Evolutionary conservation across 2,329 filamentous ascomycete species (phyloP), one percentile per base, ranked within the genome.

Genomic region (Juglanconis oblonga): DNA sequence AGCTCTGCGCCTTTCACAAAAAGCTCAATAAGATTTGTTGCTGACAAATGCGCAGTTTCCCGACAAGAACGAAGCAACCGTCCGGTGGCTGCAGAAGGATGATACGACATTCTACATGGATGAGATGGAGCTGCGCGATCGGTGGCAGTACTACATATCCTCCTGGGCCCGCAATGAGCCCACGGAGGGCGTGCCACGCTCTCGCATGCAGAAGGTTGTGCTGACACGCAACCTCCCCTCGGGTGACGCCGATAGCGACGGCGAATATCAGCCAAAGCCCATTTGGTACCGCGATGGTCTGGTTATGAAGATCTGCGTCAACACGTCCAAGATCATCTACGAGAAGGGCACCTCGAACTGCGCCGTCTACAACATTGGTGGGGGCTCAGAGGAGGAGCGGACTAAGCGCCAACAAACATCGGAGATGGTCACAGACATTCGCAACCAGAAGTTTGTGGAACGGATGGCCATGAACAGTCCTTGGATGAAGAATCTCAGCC

Each of bases 81-180:
- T 96, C 10, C 91, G 91, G 49, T 87, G 85, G 81, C 75, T 89
- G 53, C 84, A 86, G 66, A 81, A 84, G 55, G 85, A 88, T 53
- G 87, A 89, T 66, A 87, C 86, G 45, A 89, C 96, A 0, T 92
- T 97, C 72, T 92, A 95, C 67, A 88, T 89, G 69, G 91, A 96
- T 66, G 92, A 97, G 66, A 88, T 97, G 79, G 89, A 95, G 70
- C 85, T 87, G 54, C 88, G 88, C 59, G 87, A 92, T 64, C 83
- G 87, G 44, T 99, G 95, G 95, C 91, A 94, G 68, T 96, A 96
- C 77, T 99, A 99, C 72, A 91, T 97, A 59, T 93, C 94, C 17
- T 92, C 93, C 0, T 98, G 90, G 74, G 90, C 92, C 66, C 91
- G 92, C 64, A 84, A 93, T 31, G 92, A 97, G 69, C 90, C 91